Evolutionary conservation across 2,329 filamentous ascomycete species (phyloP).

Genomic region (Pseudogymnoascus sp.): DNA sequence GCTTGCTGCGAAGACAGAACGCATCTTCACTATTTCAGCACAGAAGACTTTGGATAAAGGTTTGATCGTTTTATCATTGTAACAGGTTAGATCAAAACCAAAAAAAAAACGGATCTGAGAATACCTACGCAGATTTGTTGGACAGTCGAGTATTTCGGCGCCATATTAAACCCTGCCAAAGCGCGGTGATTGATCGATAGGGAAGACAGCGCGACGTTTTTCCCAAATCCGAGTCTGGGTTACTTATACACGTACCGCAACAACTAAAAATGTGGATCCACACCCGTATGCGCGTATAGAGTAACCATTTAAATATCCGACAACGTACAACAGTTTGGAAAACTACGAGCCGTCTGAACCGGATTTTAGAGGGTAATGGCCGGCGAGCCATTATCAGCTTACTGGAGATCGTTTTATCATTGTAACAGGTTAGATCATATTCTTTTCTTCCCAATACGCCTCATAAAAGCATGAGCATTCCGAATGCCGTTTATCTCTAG

Average conservation of each 20-base stretch:
- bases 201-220: background rate
- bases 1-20: background rate
- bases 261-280: too few species aligned
- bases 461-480: constrained; percentile 1
- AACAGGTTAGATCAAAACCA: too few species aligned
- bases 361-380: too few species aligned
- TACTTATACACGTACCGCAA: too few species aligned
- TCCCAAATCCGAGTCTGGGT: too few species aligned
- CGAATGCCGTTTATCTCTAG: constrained; percentile 6
- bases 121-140: background rate
- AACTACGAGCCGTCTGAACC: too few species aligned
- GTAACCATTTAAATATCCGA: too few species aligned
- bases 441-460: constrained; percentile 7
- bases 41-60: background rate
- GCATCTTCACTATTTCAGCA: background rate
- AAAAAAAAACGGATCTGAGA: background rate
- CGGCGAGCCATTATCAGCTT: too few species aligned
- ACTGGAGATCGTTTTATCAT: too few species aligned
- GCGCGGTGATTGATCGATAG: background rate
- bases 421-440: constrained; percentile 6
- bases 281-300: too few species aligned
- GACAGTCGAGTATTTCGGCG: background rate
- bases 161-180: background rate
- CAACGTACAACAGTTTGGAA: too few species aligned
- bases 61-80: constrained; percentile 2